Percentiles rank a stretch among this genome's conserved stretches.
Conservation (phyloP, 2,329 filamentous ascomycete species). For the Colletotrichum phormii region DNA sequence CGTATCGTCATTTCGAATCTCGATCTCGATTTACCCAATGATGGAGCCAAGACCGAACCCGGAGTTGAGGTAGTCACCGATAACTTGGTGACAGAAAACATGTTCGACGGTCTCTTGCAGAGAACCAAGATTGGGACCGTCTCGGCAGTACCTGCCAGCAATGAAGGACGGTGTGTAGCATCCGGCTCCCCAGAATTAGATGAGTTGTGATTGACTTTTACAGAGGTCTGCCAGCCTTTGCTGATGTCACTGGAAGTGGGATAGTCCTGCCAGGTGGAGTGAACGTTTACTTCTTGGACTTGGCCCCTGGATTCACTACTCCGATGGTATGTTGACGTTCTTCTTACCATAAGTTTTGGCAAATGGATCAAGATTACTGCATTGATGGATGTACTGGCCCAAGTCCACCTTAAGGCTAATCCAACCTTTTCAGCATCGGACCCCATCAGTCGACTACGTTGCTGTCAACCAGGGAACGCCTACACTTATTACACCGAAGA, state of each 20-base stretch:
- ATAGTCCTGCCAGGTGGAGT: slow-evolving; percentile 13
- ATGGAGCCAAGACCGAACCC: not conserved
- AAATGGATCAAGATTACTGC: too few relatives aligned
- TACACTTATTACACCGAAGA: slow-evolving; percentile 4
- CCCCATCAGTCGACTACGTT: slow-evolving; percentile 10
- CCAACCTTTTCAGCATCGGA: slow-evolving; percentile 4
- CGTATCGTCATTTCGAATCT: slow-evolving; percentile 20
- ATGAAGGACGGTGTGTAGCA: slow-evolving; percentile 2
- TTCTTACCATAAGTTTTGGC: too few relatives aligned
- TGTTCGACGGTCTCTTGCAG: slow-evolving; percentile 2
- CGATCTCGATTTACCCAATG: not conserved
- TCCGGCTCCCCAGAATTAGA: not conserved
- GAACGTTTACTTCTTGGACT: slow-evolving; percentile 19
- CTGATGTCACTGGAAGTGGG: slow-evolving; percentile 5
- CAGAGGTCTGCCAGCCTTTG: not conserved
- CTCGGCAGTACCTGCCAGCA: slow-evolving; percentile 1
- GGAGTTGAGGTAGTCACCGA: slow-evolving; percentile 8
- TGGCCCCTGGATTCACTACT: slow-evolving; percentile 2
- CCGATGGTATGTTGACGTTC: slow-evolving; percentile 7
- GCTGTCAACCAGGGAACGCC: slow-evolving; percentile 3
- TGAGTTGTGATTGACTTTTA: not conserved
- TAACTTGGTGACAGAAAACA: not conserved
- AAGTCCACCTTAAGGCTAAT: not conserved
- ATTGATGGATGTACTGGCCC: not conserved
- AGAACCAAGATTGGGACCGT: slow-evolving; percentile 49